Evolutionary conservation across 2,329 filamentous ascomycete species (phyloP), one percentile per base, ranked within the genome.

Genomic region (Aureobasidium sp.): DNA sequence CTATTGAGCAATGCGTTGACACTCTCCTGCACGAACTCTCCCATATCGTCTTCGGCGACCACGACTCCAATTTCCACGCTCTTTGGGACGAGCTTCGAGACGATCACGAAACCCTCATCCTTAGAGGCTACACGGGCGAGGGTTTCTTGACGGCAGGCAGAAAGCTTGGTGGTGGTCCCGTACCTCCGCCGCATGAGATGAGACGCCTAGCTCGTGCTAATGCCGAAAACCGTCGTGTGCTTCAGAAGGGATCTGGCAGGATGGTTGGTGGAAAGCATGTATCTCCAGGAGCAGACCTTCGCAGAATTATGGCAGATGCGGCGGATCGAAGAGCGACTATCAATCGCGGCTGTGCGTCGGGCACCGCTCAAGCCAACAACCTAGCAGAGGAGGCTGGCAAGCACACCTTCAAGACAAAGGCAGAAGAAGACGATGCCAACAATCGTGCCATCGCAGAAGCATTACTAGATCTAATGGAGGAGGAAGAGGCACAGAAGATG

Each of bases 21-120:
- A 97, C 91, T 0, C 86, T 97, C 83, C 80, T 97, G 17, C 91
- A 97, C 66, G 91, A 97, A 74, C 79, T 97, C 2, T 84, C 82
- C n/a, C 91, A 97, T 64, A 95, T 86, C 59, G 79, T 89, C 10
- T 83, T 85, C 67, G 89, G 88, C 0, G 87, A 88, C 1, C 91
- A 97, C 66, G 83, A 96, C 64, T 78, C 75, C 41, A 79, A 85
- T 30, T 97, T 97, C 64, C 83, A 95, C 60, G 83, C 83, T 0
- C 74, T 96, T 4, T 95, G 90, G 88, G 85, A 95, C 61, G 85
- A 95, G 64, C 79, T 96, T 4, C 83, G 91, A 17, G 87, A 91
- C 55, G 90, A 96, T 69, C 84, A 91, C 62, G 81, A 90, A 62
- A 80, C 82, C 2, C 77, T 96, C 6, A 64, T 83, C 10, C 73